Evolutionary conservation across 441 rosid species (phyloP), one percentile per base, ranked within the genome.

Genomic region (Erodium chrysanthum): DNA sequence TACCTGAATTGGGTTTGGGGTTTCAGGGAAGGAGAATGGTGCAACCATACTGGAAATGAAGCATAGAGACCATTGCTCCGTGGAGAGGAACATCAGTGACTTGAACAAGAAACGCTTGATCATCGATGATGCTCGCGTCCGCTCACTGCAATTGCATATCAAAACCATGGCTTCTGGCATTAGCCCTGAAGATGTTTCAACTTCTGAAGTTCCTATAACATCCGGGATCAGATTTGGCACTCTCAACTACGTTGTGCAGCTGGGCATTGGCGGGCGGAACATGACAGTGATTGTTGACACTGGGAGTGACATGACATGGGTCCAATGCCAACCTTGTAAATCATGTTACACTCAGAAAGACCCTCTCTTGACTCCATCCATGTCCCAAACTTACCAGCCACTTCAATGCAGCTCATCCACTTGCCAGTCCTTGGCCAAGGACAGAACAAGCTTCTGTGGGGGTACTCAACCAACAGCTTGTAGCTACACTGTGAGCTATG

Each of bases 271-370:
- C 1, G 84, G 85, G 14, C 71, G 48, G 66, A 84, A 85, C 40
- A 77, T 84, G 86, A 85, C 79, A 27, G 83, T 89, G 35, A 89
- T 93, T 29, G 92, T 86, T 11, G 97, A 93, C 70, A 93, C 96
- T 0, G 98, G 98, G 66, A 93, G 98, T 65, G 98, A 93, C 71
- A 80, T 93, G 76, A 91, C 93, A 3, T 93, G 97, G 98, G 88
- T 93, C 59, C 98, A 91, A 70, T 93, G 98, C 78, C 88, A 79
- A 40, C 97, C 98, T 29, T 93, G 98, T 74, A 82, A 64, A 64
- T 71, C 67, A 6, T 91, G 98, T 74, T 86, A 88, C 76, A 78
- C 72, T 69, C 98, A 93, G 68, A 75, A 82, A 65, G 97, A 82
- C 64, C 90, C 97, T 69, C 61, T 91, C 37, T 91, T 86, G 70